Evolutionary conservation across 192 early-diverging fungal species (phyloP).

Genomic region (Lobosporangium transversale): DNA sequence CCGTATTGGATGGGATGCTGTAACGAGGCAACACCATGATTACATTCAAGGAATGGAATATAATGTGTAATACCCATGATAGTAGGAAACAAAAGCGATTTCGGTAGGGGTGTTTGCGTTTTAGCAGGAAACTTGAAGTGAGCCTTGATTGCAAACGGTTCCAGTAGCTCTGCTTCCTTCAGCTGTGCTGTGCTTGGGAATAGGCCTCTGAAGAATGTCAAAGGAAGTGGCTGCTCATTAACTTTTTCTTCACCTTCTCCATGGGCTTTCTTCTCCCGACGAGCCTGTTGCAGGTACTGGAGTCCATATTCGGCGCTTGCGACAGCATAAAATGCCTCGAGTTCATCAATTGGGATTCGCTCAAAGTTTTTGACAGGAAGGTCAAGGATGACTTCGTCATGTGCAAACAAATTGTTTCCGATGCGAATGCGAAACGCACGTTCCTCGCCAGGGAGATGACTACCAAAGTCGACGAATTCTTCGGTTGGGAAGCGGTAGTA

Average conservation of each 20-base stretch:
- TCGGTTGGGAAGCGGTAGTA: conserved; percentile 55
- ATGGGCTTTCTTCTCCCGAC: too few relatives aligned
- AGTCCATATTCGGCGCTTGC: conserved; percentile 21
- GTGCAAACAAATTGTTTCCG: conserved; percentile 49
- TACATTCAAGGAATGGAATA: conserved; percentile 59
- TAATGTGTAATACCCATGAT: conserved; percentile 60
- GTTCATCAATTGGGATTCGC: conserved; percentile 40
- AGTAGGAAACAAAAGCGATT: conserved; percentile 21
- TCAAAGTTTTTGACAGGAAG: conserved; percentile 45
- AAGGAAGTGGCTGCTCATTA: neutral
- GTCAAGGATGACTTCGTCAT: conserved; percentile 47
- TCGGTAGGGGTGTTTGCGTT: conserved; percentile 41
- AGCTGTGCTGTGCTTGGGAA: conserved; percentile 13
- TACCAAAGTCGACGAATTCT: conserved; percentile 41
- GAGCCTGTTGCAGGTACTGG: neutral
- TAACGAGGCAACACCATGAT: conserved; percentile 58
- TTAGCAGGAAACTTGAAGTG: conserved; percentile 28
- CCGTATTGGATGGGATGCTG: conserved; percentile 48
- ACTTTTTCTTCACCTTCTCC: too few relatives aligned
- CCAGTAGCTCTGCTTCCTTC: neutral
- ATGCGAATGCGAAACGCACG: conserved; percentile 16
- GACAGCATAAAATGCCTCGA: conserved; percentile 21
- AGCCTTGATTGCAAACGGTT: conserved; percentile 22
- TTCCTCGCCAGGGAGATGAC: conserved; percentile 1
- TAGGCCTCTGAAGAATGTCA: conserved; percentile 8